Conservation (phyloP, 345 rosid genomes). For the Eucalyptus pauciflora region DNA sequence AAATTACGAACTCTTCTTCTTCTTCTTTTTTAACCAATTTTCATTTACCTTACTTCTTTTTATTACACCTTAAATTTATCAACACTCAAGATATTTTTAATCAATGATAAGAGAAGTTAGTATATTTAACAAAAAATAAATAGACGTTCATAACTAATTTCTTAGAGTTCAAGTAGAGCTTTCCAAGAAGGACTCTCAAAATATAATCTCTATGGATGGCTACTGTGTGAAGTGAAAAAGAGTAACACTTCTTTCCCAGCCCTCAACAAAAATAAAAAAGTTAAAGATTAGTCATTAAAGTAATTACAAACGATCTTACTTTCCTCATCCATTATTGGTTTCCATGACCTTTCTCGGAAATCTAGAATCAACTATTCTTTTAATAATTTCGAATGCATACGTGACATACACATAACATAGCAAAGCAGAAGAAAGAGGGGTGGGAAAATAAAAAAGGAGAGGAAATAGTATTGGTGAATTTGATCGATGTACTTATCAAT, state of each 20-base stretch:
- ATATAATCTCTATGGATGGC: neutral
- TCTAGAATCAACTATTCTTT: neutral
- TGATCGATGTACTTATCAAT: neutral
- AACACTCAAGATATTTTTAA: neutral
- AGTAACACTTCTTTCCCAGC: neutral
- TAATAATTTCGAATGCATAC: no score
- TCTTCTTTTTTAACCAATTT: neutral
- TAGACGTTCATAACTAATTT: no score
- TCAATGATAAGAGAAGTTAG: neutral
- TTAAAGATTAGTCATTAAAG: neutral
- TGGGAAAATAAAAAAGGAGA: neutral
- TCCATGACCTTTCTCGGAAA: neutral
- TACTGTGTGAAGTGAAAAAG: neutral
- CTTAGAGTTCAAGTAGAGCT: neutral
- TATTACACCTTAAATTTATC: neutral
- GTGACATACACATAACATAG: neutral
- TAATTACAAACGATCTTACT: neutral
- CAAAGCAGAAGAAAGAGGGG: neutral
- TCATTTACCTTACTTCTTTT: neutral
- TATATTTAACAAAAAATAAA: no score
- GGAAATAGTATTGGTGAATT: neutral
- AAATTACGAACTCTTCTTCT: no score
- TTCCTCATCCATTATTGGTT: neutral
- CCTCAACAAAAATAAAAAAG: neutral
- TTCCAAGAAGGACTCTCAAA: neutral